Evolutionary conservation across 2,329 filamentous ascomycete genomes (phyloP), one percentile per base, ranked within the genome.

Genomic region (Endoconidiophora polonica): DNA sequence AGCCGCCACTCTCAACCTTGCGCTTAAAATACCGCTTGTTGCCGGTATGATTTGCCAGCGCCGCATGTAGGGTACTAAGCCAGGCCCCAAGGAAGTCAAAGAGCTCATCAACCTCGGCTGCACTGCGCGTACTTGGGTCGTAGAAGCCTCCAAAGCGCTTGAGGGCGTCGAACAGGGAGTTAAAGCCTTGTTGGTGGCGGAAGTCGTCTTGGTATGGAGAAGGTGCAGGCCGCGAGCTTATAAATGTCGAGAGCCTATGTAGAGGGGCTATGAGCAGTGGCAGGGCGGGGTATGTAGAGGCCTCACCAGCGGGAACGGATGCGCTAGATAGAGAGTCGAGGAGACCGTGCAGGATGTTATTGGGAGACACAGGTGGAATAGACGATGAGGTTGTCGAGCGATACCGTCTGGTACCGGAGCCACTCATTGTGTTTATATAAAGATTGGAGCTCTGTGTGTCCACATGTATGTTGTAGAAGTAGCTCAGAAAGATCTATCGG

Each of bases 11-110:
- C 52, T 84, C 76, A 26, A 93, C 77, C 56, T 78, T 73, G 56
- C 79, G 80, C 52, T 78, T 76, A 62, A 96, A 96, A 67, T 90
- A 95, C 57, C 84, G 77, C 59, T 81, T 76, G 65, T 96, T 98
- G 18, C 88, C 90, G 44, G 81, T 73, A 63, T 96, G 87, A 43
- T 79, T 78, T 49, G 78, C 76, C 56, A 98, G 73, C 12, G 79
- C 79, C 44, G 82, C 81, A 1, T 83, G 81, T 24, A 96, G 66
- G 12, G 91, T 76, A 29, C 77, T 77, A 38, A 91, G 68, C n/a
- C 83, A 73, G 6, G 73, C 73, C 58, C 86, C 77, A 16, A 94
- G 68, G 16, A 90, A 68, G 53, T 76, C 72, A 59, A 86, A 83
- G 52, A 85, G 68, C 42, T 71, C 70, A 51, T 70, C 66, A 61